Conservation (phyloP, 2,329 filamentous ascomycete species). For the Diaporthe ilicicola region DNA sequence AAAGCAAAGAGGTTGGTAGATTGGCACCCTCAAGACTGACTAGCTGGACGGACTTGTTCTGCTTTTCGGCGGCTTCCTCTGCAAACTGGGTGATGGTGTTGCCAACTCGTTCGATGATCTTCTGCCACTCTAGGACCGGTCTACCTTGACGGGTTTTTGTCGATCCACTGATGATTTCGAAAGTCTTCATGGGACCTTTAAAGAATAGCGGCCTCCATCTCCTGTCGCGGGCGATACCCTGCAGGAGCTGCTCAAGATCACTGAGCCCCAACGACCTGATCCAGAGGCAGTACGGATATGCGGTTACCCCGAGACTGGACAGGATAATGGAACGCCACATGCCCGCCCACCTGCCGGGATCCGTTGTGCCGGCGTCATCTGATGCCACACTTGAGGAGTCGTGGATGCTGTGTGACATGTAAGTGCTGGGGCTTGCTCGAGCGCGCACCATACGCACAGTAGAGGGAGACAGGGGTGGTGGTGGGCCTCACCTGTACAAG, state of each 20-base stretch:
- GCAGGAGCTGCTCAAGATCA: conserved; percentile 66
- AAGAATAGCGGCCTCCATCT: conserved; percentile 49
- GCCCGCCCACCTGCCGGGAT: conserved; percentile 62
- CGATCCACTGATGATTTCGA: conserved; percentile 39
- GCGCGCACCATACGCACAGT: background rate
- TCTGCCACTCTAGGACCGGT: conserved; percentile 44
- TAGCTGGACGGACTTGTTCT: conserved; percentile 58
- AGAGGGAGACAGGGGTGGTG: background rate
- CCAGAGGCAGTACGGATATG: conserved; percentile 75
- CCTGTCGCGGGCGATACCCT: conserved; percentile 52
- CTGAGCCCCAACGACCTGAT: conserved; percentile 70
- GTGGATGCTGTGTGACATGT: conserved; percentile 49
- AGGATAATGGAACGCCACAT: conserved; percentile 75
- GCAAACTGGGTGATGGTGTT: conserved; percentile 64
- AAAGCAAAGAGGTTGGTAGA: conserved; percentile 60
- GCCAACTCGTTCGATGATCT: conserved; percentile 58
- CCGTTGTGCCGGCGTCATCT: conserved; percentile 49
- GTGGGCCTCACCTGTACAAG: conserved; percentile 65
- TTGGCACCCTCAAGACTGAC: conserved; percentile 64
- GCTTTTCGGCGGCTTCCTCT: conserved; percentile 45
- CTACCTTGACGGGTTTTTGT: conserved; percentile 37
- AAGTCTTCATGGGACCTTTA: conserved; percentile 47
- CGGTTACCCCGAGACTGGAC: conserved; percentile 68
- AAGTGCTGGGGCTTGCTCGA: background rate
- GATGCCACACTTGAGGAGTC: conserved; percentile 53